These are phyloP conservation scores for Ogataea pini DNA, from an alignment of 805 yeast genomes.

Conservation along the genomic window DNA sequence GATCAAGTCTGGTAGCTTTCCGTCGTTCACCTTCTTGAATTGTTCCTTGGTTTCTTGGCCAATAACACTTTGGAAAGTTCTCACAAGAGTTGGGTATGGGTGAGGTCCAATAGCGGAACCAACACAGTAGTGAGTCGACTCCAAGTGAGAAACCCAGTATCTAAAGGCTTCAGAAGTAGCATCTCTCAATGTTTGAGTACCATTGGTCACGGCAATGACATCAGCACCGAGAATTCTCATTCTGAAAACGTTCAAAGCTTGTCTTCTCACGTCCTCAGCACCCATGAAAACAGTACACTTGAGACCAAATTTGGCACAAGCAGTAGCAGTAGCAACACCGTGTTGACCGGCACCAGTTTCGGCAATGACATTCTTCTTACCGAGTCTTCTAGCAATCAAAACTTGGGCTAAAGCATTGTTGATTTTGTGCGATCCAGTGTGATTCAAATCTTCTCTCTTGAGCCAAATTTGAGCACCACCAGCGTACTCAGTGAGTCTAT, in stretches of 20 bases:
- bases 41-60: slow-evolving; percentile 94
- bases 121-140: slow-evolving; percentile 89
- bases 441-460: slow-evolving; percentile 94
- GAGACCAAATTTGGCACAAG: slow-evolving; percentile 89
- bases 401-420: slow-evolving; percentile 85
- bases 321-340: slow-evolving; percentile 92
- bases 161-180: slow-evolving; percentile 98
- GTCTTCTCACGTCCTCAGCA: slow-evolving; percentile 98
- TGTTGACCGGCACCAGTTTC: slow-evolving; percentile 95
- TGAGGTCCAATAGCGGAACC: slow-evolving; percentile 99
- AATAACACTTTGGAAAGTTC: slow-evolving; percentile 97
- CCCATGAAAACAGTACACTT: slow-evolving; percentile 97
- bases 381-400: slow-evolving; percentile 73
- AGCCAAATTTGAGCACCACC: slow-evolving; percentile 98
- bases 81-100: slow-evolving; percentile 96
- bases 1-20: slow-evolving; percentile 86
- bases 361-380: slow-evolving; percentile 76
- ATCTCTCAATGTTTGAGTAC: slow-evolving; percentile 94
- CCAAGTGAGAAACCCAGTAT: slow-evolving; percentile 87
- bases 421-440: slow-evolving; percentile 86
- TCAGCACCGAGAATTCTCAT: slow-evolving; percentile 96
- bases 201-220: slow-evolving; percentile 90
- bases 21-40: slow-evolving; percentile 74
- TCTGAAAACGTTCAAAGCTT: slow-evolving; percentile 96
- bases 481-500: slow-evolving; percentile 80